Evolutionary conservation across 2,329 filamentous ascomycete genomes (phyloP), one percentile per base, ranked within the genome.

Genomic region (Plectosphaerella plurivora): DNA sequence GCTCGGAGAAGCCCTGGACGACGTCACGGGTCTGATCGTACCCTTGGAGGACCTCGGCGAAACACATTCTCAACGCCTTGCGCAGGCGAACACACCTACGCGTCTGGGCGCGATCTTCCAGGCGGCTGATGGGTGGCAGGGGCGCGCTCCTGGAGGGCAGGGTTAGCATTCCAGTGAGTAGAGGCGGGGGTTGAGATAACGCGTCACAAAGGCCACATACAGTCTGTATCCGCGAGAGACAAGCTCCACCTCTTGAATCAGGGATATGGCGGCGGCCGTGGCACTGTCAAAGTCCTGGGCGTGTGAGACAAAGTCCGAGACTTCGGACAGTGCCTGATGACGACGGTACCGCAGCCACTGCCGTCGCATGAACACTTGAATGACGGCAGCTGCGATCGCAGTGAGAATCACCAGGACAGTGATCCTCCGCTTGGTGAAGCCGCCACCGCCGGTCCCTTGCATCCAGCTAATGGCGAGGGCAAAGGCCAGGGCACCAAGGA

Each of bases 211-310:
- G 16, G 37, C 16, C 14, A 41, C 85, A 68, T 70, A 91, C 84
- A 96, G 78, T 71, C 89, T 81, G 68, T 96, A 97, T 20, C 92
- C 92, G 60, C 92, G 84, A 28, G 92, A 95, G 24, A 97, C 91
- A 33, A 97, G 78, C 72, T 97, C 92, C n/a, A 97, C 91, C 70
- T 97, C 92, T 67, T 96, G 92, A 56, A 97, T 87, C 55, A 96
- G 80, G 37, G 88, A 84, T 51, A 96, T 76, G 3, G 89, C 88
- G 33, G 89, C 87, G 39, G 86, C 85, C 41, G 83, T 85, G 20
- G 87, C 86, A 41, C 86, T 83, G 68, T 97, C 91, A 60, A 95
- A 91, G 48, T 86, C 84, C 64, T 95, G 90, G 39, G 91, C 85
- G 62, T 84, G 86, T 46, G 82, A 76, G 45, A 94, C 84, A 58